A percentile compares a stretch with the other conserved stretches of the same genome.
Evolutionary conservation across 202 grass and related monocot species (phyloP).

Genomic region (Thinopyrum obtusiflorum): DNA sequence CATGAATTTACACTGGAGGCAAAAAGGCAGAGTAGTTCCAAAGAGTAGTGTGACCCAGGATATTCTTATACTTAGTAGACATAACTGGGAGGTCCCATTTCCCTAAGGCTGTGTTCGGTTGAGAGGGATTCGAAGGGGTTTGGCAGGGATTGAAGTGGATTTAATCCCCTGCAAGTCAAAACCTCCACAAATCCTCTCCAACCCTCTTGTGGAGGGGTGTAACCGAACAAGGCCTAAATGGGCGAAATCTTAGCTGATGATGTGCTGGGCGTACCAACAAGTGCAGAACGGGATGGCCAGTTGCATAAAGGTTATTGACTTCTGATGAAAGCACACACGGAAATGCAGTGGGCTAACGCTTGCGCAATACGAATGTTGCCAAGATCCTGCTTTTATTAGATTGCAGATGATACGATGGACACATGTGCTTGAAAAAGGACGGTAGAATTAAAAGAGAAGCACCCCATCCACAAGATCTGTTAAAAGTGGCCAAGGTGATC

Average conservation of each 20-base stretch:
- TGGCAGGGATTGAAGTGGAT: no score
- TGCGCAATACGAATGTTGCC: background rate
- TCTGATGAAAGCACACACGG: background rate
- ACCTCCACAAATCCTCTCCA: no score
- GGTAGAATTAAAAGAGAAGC: background rate
- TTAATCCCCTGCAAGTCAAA: no score
- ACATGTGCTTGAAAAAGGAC: background rate
- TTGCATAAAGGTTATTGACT: background rate
- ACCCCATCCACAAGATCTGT: background rate
- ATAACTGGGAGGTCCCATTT: no score
- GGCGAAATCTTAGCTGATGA: background rate
- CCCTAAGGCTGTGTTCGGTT: no score
- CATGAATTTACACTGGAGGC: no score
- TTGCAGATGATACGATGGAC: background rate
- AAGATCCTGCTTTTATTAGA: background rate
- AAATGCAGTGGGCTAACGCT: background rate
- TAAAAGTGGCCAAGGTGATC: background rate
- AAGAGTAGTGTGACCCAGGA: no score
- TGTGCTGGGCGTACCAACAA: background rate
- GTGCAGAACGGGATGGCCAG: background rate
- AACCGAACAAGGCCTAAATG: no score
- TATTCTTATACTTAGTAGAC: no score
- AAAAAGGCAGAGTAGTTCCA: no score
- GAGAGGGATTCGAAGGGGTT: no score
- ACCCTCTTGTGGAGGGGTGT: no score